phyloP scores from a whole-genome alignment of 352 stramenopile species.

The Globisporangium rhizosaccharum region DNA sequence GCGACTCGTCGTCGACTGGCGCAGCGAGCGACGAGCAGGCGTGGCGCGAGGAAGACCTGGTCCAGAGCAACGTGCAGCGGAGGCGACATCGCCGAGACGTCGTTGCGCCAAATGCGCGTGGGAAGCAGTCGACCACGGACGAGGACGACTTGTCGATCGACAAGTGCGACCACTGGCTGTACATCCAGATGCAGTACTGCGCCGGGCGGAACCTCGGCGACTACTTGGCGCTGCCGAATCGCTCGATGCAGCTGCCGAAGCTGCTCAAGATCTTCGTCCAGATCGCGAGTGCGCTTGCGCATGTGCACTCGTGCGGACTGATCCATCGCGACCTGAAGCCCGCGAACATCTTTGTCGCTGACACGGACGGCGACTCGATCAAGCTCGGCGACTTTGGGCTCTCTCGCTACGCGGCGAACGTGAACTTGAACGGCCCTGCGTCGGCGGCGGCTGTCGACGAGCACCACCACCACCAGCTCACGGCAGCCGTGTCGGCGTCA shows the following conservation, averaged over 20 bases:
- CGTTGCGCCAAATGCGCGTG: slow-evolving; percentile 9
- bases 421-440: slow-evolving; percentile 47
- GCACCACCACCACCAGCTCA: slow-evolving; percentile 18
- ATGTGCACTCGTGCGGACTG: slow-evolving; percentile 86
- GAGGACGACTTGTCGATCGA: slow-evolving; percentile 55
- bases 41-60: slow-evolving; percentile 63
- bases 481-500: slow-evolving; percentile 6
- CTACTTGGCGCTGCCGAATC: slow-evolving; percentile 65
- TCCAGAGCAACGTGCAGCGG: slow-evolving; percentile 15
- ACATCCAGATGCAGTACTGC: slow-evolving; percentile 93
- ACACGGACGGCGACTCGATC: slow-evolving; percentile 79
- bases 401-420: slow-evolving; percentile 76
- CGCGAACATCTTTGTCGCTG: slow-evolving; percentile 89
- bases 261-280: slow-evolving; percentile 87
- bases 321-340: slow-evolving; percentile 92
- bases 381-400: slow-evolving; percentile 90
- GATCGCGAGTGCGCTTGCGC: slow-evolving; percentile 85
- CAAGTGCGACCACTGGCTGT: slow-evolving; percentile 84
- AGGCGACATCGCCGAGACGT: slow-evolving; percentile 4
- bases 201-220: slow-evolving; percentile 80
- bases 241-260: slow-evolving; percentile 68
- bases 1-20: slow-evolving; percentile 42
- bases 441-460: slow-evolving; percentile 19
- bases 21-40: slow-evolving; percentile 22
- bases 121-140: slow-evolving; percentile 15